Evolutionary conservation across 192 early-diverging fungal species (phyloP).

Genomic region (Lunasporangiospora selenospora): DNA sequence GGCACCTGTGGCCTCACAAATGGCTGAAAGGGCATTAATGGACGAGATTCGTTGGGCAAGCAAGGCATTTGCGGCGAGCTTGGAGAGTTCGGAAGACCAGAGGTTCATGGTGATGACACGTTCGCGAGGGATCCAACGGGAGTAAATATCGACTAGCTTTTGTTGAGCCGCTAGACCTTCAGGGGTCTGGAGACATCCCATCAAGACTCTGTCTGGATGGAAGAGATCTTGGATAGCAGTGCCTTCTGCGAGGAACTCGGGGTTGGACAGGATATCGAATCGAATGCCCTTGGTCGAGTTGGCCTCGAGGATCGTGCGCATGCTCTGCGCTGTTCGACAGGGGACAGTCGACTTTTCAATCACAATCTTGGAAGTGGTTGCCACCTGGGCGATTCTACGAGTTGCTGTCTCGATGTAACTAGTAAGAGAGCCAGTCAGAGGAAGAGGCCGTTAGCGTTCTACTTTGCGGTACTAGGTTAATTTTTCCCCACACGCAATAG

Average conservation of each 20-base stretch:
- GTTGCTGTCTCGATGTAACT: conserved; percentile 86
- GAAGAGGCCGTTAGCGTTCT: too few relatives aligned
- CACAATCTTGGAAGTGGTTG: conserved; percentile 84
- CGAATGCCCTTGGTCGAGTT: conserved; percentile 70
- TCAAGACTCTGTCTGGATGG: conserved; percentile 89
- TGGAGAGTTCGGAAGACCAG: conserved; percentile 96
- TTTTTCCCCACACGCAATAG: too few relatives aligned
- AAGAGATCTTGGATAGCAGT: conserved; percentile 86
- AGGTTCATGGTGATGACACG: conserved; percentile 89
- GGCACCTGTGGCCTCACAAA: conserved; percentile 93
- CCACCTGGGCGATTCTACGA: conserved; percentile 81
- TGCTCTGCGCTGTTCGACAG: conserved; percentile 86
- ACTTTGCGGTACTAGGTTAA: too few relatives aligned
- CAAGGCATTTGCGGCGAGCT: conserved; percentile 93
- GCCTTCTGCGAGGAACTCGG: conserved; percentile 96
- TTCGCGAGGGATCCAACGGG: conserved; percentile 84
- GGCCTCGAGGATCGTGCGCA: conserved; percentile 85
- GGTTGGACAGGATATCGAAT: conserved; percentile 92
- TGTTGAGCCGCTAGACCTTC: conserved; percentile 80
- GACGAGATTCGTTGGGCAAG: conserved; percentile 94
- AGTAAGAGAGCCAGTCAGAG: conserved; percentile 7
- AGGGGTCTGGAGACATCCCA: conserved; percentile 77
- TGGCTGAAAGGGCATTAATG: conserved; percentile 88
- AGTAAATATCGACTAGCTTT: conserved; percentile 79
- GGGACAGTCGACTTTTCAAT: conserved; percentile 97